phyloP scores from a whole-genome alignment of 371 early-diverging fungal genomes.

The Lichtheimia hyalospora region DNA sequence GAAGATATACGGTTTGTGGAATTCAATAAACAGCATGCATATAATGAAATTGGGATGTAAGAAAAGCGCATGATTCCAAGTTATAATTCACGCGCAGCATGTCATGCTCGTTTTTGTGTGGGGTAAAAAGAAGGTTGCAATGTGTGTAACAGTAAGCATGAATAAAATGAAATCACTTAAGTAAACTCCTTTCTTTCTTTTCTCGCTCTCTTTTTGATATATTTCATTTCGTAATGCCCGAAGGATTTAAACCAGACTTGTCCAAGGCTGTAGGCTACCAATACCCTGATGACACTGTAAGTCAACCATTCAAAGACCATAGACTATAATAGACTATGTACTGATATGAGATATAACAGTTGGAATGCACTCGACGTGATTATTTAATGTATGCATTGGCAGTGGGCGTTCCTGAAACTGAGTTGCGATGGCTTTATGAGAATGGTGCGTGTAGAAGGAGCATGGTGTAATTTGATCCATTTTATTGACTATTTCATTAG shows the following conservation, averaged over 20 bases:
- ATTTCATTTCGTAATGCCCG: background rate
- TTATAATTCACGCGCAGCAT: too few species aligned
- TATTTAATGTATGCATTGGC: conserved; percentile 70
- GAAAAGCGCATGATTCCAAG: too few species aligned
- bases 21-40: too few species aligned
- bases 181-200: background rate
- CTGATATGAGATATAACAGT: conserved; percentile 18
- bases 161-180: background rate
- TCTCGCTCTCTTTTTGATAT: background rate
- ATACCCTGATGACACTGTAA: conserved; percentile 25
- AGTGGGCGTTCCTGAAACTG: conserved; percentile 59
- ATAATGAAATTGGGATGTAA: too few species aligned
- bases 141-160: too few species aligned
- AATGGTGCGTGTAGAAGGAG: conserved; percentile 36
- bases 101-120: too few species aligned
- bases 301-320: background rate
- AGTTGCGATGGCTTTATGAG: conserved; percentile 69
- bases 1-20: too few species aligned
- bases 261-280: conserved; percentile 54
- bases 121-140: too few species aligned
- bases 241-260: conserved; percentile 41
- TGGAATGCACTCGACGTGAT: conserved; percentile 67
- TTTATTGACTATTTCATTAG: background rate
- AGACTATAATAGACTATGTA: background rate
- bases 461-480: too few species aligned